Base-by-base conservation (phyloP, 2,329 filamentous ascomycete species). In the Fusarium sp. region DNA sequence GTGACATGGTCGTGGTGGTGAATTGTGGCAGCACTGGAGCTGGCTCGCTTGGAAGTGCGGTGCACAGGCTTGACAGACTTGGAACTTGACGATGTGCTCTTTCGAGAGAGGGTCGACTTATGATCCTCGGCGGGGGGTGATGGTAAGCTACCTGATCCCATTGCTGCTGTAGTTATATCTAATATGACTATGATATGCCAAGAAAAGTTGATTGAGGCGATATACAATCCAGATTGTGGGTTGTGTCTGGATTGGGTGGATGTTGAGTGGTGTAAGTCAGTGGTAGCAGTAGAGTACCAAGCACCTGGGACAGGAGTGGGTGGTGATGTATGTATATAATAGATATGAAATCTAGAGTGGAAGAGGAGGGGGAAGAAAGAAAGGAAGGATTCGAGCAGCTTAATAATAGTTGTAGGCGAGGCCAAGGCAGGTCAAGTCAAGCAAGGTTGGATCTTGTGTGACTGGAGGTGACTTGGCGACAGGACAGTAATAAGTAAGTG, bases 61-160 rank as follows among this genome's bases (percentile, higher is more conserved):
- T 88, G 85, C 73, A 85, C 81, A 30, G 85, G 82, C 81, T 89
- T 89, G 71, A 85, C 81, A 24, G 84, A 79, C 74, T 88, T 88
- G 66, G 83, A 81, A 76, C 80, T 82, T 59, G 83, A 81, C 20
- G 80, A 77, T 44, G 84, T 81, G 73, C 78, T 81, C 73, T 84
- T 86, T 75, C 82, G 83, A 34, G 79, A 78, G 26, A 78, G 66
- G 5, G 77, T 77, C 15, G 81, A 73, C 75, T 84, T 86, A 72
- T 80, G 77, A 11, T 86, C 86, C 81, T 87, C 88, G 60, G 84
- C 84, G 20, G 88, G 87, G 74, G 87, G 87, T 62, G 87, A 88
- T 36, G 87, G 87, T 75, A 89, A 82, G 74, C 81, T 84, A 69
- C 81, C 75, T 66, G 80, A 78, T 79, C 85, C 86, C 87, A 89